phyloP scores from a whole-genome alignment of 306 rosid genomes.

The Lathyrus sativus region DNA sequence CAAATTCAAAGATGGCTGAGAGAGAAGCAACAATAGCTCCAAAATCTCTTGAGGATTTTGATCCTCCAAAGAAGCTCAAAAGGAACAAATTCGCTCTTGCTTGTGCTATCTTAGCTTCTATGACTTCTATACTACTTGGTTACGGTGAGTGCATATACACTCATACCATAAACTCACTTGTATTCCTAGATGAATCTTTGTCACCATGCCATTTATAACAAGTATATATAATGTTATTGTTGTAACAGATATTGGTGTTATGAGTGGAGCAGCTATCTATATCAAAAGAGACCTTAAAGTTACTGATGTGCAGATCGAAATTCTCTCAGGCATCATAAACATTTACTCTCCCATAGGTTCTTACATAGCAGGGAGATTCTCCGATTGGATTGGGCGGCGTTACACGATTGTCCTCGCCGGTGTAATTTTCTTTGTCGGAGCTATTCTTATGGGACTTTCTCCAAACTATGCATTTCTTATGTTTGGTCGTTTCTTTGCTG shows the following conservation, averaged over 20 bases:
- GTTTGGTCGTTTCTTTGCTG: constrained; percentile 82
- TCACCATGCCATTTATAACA: background rate
- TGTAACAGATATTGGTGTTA: constrained; percentile 74
- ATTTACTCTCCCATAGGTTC: constrained; percentile 69
- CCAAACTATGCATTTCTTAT: constrained; percentile 80
- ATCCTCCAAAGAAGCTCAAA: constrained; percentile 46
- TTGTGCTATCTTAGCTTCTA: constrained; percentile 71
- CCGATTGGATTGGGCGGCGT: constrained; percentile 86
- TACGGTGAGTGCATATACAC: constrained; percentile 48
- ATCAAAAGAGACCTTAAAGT: constrained; percentile 55
- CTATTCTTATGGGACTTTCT: constrained; percentile 80
- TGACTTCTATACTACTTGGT: constrained; percentile 75
- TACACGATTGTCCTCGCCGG: constrained; percentile 72
- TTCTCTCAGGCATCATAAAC: constrained; percentile 63
- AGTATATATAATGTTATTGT: background rate
- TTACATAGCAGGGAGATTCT: constrained; percentile 61
- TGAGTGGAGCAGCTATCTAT: constrained; percentile 72
- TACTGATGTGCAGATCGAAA: constrained; percentile 51
- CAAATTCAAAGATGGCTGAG: constrained; percentile 31
- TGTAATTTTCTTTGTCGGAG: constrained; percentile 66
- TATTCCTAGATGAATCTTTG: background rate
- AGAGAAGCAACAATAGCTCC: constrained; percentile 27
- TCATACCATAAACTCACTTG: background rate
- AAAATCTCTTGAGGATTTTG: constrained; percentile 34
- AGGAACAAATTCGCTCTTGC: constrained; percentile 56